A percentile compares a stretch with the other conserved stretches of the same genome.
These are phyloP conservation scores for Sapria himalayana DNA, from an alignment of 345 rosid species.

Conservation along the genomic window DNA sequence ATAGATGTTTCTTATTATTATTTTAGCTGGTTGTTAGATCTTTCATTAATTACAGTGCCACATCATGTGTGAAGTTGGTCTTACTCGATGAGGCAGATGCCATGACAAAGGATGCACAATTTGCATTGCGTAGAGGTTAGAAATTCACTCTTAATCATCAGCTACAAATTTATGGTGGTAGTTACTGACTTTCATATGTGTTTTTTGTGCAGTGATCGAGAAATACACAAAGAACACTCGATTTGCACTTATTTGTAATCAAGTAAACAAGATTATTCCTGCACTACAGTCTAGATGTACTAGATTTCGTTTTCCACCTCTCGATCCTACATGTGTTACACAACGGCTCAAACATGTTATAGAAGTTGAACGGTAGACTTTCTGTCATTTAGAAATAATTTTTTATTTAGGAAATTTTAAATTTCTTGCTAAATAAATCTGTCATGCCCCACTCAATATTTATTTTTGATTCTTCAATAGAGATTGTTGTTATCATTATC, in stretches of 20 bases:
- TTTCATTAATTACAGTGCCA: conserved; percentile 25
- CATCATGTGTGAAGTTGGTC: conserved; percentile 64
- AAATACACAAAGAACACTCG: conserved; percentile 88
- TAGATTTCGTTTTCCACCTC: conserved; percentile 90
- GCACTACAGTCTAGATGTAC: conserved; percentile 96
- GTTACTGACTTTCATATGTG: no score
- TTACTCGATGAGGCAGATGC: conserved; percentile 94
- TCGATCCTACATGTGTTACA: conserved; percentile 44
- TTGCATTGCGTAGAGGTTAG: conserved; percentile 85
- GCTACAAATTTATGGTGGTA: no score
- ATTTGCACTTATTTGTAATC: conserved; percentile 85
- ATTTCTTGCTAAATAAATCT: no score
- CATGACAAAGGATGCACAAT: conserved; percentile 98
- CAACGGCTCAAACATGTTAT: conserved; percentile 73
- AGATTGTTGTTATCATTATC: neutral
- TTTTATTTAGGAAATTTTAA: neutral
- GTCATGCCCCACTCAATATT: no score
- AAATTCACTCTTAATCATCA: neutral
- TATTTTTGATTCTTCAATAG: neutral
- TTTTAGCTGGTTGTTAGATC: conserved; percentile 1
- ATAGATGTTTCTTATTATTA: no score
- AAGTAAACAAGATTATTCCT: conserved; percentile 92
- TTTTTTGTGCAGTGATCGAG: conserved; percentile 49
- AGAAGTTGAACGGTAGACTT: conserved; percentile 68
- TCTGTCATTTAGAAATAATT: conserved; percentile 10